Evolutionary conservation across 2,329 filamentous ascomycete genomes (phyloP).

Genomic region (Aureobasidium sp.): DNA sequence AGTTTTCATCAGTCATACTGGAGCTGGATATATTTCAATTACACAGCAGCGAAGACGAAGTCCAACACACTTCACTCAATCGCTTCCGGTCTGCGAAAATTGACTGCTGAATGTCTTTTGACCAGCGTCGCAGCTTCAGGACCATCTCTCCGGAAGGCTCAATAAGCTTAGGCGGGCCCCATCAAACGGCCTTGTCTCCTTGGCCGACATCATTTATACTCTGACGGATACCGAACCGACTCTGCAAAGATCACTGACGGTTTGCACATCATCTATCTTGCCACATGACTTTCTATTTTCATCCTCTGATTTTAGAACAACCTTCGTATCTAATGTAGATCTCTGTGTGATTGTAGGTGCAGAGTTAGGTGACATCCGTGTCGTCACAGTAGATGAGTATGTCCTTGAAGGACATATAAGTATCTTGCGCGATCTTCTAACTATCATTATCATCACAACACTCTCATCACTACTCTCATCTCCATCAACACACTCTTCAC

Average conservation of each 20-base stretch:
- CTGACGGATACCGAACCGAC: background rate
- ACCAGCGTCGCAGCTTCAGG: background rate
- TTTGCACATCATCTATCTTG: conserved; percentile 4
- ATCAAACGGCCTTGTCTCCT: background rate
- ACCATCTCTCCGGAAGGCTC: background rate
- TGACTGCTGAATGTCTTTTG: background rate
- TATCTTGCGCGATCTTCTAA: background rate
- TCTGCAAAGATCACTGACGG: background rate
- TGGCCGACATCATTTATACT: conserved; percentile 5
- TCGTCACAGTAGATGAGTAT: background rate
- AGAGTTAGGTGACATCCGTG: background rate
- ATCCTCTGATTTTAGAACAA: conserved; percentile 6
- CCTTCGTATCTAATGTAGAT: conserved; percentile 7
- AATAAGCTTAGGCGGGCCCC: conserved; percentile 5
- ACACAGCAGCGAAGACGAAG: no score
- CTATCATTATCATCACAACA: background rate
- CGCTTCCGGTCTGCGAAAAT: no score
- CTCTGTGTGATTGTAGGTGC: background rate
- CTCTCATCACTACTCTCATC: background rate
- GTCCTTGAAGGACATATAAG: background rate
- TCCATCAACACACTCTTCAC: background rate
- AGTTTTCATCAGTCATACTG: background rate
- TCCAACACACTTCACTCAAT: background rate
- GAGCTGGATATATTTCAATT: background rate
- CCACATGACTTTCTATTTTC: background rate